Conservation (phyloP, 257 asterid genomes). For the Cruciata laevipes region DNA sequence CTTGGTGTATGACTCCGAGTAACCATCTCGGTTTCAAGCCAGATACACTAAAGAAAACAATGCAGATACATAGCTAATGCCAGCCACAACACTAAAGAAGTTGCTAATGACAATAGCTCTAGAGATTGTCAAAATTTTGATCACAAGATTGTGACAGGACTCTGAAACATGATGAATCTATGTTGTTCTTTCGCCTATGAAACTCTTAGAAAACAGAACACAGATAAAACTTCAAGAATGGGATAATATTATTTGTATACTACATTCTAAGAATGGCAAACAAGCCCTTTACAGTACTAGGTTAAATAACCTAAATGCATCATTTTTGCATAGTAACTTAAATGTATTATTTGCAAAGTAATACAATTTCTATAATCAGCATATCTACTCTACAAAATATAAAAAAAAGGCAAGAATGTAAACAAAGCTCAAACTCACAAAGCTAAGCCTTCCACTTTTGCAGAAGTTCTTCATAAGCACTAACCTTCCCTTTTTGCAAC, state of each 20-base stretch:
- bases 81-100: background rate
- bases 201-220: background rate
- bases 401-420: background rate
- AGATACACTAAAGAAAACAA: too few species aligned
- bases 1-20: too few species aligned
- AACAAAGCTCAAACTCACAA: background rate
- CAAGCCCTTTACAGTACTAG: background rate
- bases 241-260: too few species aligned
- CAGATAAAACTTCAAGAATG: background rate
- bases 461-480: conserved; percentile 50
- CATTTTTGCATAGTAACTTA: too few species aligned
- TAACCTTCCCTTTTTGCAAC: conserved; percentile 37
- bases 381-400: background rate
- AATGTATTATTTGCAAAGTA: background rate
- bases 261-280: background rate
- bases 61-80: too few species aligned
- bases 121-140: background rate
- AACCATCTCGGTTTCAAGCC: too few species aligned
- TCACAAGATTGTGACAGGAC: background rate
- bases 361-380: background rate
- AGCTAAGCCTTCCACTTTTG: conserved; percentile 51
- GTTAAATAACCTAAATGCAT: background rate
- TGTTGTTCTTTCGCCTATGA: background rate
- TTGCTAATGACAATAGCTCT: background rate
- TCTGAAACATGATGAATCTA: background rate